phyloP scores from a whole-genome alignment of 805 yeast species.

The Helenozyma baotianmanensis region DNA sequence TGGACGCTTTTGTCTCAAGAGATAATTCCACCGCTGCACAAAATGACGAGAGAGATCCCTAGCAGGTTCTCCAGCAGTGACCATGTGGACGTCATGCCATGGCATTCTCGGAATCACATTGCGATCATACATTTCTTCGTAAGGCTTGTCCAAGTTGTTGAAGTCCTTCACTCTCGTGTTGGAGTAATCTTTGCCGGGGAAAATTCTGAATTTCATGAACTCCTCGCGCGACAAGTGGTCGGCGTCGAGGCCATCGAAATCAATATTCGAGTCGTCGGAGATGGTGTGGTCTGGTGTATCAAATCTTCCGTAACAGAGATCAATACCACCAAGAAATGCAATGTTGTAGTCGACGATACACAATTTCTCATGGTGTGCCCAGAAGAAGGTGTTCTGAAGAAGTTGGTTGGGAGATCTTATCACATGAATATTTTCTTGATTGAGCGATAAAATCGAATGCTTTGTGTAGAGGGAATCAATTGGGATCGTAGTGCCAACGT shows the following conservation, averaged over 20 bases:
- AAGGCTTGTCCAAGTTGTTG: slow-evolving; percentile 73
- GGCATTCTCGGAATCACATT: slow-evolving; percentile 88
- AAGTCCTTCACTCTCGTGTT: slow-evolving; percentile 93
- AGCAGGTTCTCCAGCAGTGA: slow-evolving; percentile 90
- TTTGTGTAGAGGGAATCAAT: slow-evolving; percentile 94
- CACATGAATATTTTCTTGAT: slow-evolving; percentile 77
- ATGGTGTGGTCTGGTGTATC: slow-evolving; percentile 96
- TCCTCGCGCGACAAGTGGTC: slow-evolving; percentile 36
- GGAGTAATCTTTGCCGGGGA: slow-evolving; percentile 97
- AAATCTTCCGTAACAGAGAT: slow-evolving; percentile 90
- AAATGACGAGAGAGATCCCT: slow-evolving; percentile 91
- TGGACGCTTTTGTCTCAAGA: slow-evolving; percentile 89
- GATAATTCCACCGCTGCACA: slow-evolving; percentile 95
- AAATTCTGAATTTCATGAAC: slow-evolving; percentile 53
- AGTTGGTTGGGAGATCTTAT: slow-evolving; percentile 94
- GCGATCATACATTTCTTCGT: slow-evolving; percentile 88
- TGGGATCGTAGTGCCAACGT: slow-evolving; percentile 88
- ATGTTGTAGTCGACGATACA: slow-evolving; percentile 82
- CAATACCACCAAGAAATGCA: slow-evolving; percentile 93
- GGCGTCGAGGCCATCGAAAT: slow-evolving; percentile 27
- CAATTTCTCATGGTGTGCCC: slow-evolving; percentile 98
- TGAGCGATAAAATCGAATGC: slow-evolving; percentile 81
- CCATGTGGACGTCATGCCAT: slow-evolving; percentile 99
- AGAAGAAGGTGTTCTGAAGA: slow-evolving; percentile 85
- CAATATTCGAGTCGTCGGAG: slow-evolving; percentile 59